Percentiles rank a stretch among this genome's conserved stretches.
These are phyloP conservation scores for Naganishia liquefaciens DNA, from an alignment of 1,284 basidiomycete species.

Conservation along the genomic window DNA sequence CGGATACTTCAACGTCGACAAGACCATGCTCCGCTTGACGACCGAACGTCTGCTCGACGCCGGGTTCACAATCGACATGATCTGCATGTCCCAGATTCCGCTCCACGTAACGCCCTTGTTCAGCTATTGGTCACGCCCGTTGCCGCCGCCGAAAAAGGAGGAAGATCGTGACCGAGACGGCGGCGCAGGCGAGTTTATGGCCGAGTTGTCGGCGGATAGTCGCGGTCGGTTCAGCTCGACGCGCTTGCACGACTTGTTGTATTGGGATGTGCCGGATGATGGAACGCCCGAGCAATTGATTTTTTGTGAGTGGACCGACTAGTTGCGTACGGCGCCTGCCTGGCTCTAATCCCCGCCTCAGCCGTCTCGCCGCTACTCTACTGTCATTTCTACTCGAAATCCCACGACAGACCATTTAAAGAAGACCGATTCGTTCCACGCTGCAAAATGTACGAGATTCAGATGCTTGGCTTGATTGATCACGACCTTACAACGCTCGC, in stretches of 20 bases:
- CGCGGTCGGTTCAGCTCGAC: constrained; percentile 32
- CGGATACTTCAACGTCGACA: constrained; percentile 89
- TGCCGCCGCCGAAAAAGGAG: constrained; percentile 42
- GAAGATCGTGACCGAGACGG: constrained; percentile 50
- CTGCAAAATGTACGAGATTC: constrained; percentile 90
- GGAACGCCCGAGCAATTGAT: constrained; percentile 44
- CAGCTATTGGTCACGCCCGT: constrained; percentile 61
- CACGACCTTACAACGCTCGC: constrained; percentile 86
- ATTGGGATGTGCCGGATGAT: constrained; percentile 62
- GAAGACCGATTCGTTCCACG: constrained; percentile 85
- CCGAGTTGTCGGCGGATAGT: constrained; percentile 43
- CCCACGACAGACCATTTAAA: constrained; percentile 67
- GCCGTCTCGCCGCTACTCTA: constrained; percentile 53
- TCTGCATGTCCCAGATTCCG: constrained; percentile 88
- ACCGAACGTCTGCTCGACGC: constrained; percentile 95
- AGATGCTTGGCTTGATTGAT: constrained; percentile 86
- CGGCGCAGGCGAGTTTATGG: constrained; percentile 53
- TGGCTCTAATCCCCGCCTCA: constrained; percentile 20
- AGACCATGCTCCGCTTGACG: constrained; percentile 83
- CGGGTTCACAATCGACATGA: constrained; percentile 84
- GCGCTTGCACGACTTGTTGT: constrained; percentile 67
- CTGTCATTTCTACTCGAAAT: constrained; percentile 53
- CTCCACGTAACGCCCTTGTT: constrained; percentile 89
- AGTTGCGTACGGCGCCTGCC: neutral
- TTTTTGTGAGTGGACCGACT: constrained; percentile 43